A percentile compares a stretch with the other conserved stretches of the same genome.
These are phyloP conservation scores for Nothophytophthora sp. DNA, from an alignment of 352 stramenopile genomes.

Conservation along the genomic window DNA sequence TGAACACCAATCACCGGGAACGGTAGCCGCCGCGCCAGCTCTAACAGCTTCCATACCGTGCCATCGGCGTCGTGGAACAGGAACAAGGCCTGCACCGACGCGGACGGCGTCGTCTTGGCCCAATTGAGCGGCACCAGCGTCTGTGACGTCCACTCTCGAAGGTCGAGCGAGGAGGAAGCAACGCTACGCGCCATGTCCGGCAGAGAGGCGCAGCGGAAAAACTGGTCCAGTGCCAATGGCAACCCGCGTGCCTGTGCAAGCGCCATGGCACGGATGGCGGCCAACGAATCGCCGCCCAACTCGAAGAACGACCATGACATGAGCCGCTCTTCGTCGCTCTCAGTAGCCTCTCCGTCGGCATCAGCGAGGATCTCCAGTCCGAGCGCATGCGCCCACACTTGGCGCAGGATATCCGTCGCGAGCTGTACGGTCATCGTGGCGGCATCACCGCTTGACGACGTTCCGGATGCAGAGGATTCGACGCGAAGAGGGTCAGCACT, in stretches of 20 bases:
- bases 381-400: slow-evolving; percentile 56
- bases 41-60: slow-evolving; percentile 61
- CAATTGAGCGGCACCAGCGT: slow-evolving; percentile 45
- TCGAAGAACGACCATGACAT: slow-evolving; percentile 59
- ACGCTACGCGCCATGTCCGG: slow-evolving; percentile 36
- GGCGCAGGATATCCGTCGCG: slow-evolving; percentile 37
- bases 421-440: slow-evolving; percentile 26
- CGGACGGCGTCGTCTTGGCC: not conserved
- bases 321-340: slow-evolving; percentile 7
- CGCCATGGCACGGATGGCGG: slow-evolving; percentile 63
- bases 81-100: slow-evolving; percentile 27
- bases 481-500: not conserved
- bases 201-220: slow-evolving; percentile 43
- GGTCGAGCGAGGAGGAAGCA: slow-evolving; percentile 12
- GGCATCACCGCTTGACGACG: not conserved
- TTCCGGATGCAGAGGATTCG: not conserved
- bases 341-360: slow-evolving; percentile 7
- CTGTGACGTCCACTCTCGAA: slow-evolving; percentile 9
- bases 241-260: slow-evolving; percentile 52
- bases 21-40: slow-evolving; percentile 38
- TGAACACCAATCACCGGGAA: slow-evolving; percentile 43
- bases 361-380: slow-evolving; percentile 20
- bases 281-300: slow-evolving; percentile 64
- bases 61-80: slow-evolving; percentile 55
- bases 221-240: slow-evolving; percentile 39